A percentile compares a stretch with the other conserved stretches of the same genome.
phyloP scores from a whole-genome alignment of 2,329 filamentous ascomycete genomes.

The Aspergillus brunneoviolaceus region DNA sequence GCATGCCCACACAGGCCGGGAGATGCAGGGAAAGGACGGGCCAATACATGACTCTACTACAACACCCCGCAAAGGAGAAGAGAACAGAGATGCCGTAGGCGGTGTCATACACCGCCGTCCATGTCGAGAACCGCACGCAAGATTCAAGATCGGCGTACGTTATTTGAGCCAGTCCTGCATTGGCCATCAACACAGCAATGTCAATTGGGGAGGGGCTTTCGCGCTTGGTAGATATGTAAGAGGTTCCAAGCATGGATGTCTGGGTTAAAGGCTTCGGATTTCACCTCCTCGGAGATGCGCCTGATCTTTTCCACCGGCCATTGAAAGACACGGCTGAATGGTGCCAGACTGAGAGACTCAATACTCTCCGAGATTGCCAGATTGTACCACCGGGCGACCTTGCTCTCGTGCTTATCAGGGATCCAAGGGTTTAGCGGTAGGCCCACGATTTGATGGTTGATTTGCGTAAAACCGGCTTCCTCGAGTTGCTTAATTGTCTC shows the following conservation, averaged over 20 bases:
- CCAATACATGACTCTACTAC: neutral
- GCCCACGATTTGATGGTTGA: slow-evolving; percentile 67
- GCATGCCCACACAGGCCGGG: neutral
- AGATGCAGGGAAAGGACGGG: neutral
- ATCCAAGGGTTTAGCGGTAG: slow-evolving; percentile 76
- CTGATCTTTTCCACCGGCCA: slow-evolving; percentile 64
- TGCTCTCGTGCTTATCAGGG: slow-evolving; percentile 60
- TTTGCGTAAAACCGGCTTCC: slow-evolving; percentile 74
- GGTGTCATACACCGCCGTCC: neutral
- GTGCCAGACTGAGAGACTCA: slow-evolving; percentile 69
- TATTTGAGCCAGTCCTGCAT: slow-evolving; percentile 1
- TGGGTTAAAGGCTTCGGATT: slow-evolving; percentile 67
- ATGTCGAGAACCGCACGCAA: neutral
- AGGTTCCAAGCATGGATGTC: slow-evolving; percentile 69
- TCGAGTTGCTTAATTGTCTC: slow-evolving; percentile 62
- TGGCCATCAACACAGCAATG: neutral
- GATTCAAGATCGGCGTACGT: neutral
- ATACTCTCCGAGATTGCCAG: slow-evolving; percentile 71
- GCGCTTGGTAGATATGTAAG: slow-evolving; percentile 46
- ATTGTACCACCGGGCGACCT: slow-evolving; percentile 81
- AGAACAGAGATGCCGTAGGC: neutral
- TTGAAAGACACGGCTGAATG: slow-evolving; percentile 65
- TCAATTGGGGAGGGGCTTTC: slow-evolving; percentile 32
- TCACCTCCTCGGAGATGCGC: slow-evolving; percentile 62
- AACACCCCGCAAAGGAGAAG: neutral